A percentile compares a stretch with the other conserved stretches of the same genome.
These are phyloP conservation scores for Russula brevipes DNA, from an alignment of 768 basidiomycete genomes.

Conservation along the genomic window DNA sequence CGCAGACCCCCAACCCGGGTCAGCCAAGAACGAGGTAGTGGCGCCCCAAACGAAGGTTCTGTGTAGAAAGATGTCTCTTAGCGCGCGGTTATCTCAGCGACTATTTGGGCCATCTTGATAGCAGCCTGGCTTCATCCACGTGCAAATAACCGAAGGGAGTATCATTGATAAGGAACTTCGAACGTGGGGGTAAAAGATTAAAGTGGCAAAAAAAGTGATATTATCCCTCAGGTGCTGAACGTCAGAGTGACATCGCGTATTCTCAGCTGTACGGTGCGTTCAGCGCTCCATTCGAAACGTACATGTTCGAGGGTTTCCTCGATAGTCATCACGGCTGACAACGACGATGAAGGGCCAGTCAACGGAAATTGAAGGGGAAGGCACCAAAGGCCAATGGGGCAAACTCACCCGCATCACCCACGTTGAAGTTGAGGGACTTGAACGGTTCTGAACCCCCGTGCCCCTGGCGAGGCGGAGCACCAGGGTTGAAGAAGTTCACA, in stretches of 20 bases:
- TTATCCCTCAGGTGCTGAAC: conserved; percentile 61
- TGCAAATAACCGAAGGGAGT: too few relatives aligned
- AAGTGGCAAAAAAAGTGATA: background rate
- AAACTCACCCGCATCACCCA: conserved; percentile 73
- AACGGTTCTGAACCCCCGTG: conserved; percentile 76
- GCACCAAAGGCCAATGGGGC: background rate
- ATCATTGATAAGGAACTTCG: background rate
- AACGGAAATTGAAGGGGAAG: background rate
- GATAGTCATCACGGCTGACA: conserved; percentile 48
- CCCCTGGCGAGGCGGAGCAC: conserved; percentile 88
- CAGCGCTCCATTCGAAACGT: conserved; percentile 77
- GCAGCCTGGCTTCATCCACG: background rate
- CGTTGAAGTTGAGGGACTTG: conserved; percentile 81
- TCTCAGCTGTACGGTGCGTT: conserved; percentile 75
- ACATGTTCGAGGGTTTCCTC: conserved; percentile 68
- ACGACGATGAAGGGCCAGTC: background rate
- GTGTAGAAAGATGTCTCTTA: background rate
- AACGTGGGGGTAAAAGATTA: background rate
- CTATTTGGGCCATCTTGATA: background rate
- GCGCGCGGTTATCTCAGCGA: background rate
- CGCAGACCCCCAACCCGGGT: background rate
- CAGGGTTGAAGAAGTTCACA: conserved; percentile 83
- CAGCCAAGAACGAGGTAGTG: background rate
- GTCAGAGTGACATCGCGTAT: conserved; percentile 81
- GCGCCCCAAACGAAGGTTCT: background rate